A percentile compares a stretch with the other conserved stretches of the same genome.
phyloP scores from a whole-genome alignment of 805 yeast genomes.

The Monosporozyma unispora region DNA sequence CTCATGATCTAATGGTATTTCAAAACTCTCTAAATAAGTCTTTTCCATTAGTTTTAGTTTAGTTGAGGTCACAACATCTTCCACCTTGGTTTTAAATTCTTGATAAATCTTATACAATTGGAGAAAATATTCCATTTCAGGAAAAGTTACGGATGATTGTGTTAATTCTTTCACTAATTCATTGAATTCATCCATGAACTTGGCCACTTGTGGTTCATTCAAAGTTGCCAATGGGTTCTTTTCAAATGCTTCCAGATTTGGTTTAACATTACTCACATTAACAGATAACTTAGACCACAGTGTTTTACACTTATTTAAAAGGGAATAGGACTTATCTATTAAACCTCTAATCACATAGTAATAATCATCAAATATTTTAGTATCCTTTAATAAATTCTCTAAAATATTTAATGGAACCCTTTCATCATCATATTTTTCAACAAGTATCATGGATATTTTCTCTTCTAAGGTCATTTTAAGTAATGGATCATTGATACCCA shows the following conservation, averaged over 20 bases:
- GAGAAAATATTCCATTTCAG: constrained; percentile 2
- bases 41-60: neutral
- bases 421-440: neutral
- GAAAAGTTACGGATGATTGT: neutral
- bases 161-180: neutral
- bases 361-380: neutral
- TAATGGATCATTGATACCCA: neutral
- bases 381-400: neutral
- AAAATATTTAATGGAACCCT: neutral
- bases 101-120: neutral
- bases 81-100: constrained; percentile 18
- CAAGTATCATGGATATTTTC: neutral
- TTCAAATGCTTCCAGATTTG: constrained; percentile 1
- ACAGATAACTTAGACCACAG: neutral
- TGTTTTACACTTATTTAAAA: neutral
- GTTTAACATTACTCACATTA: neutral
- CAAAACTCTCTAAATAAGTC: constrained; percentile 5
- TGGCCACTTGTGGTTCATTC: neutral
- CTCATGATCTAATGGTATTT: constrained; percentile 11
- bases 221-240: neutral
- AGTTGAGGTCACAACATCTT: constrained; percentile 33
- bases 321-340: neutral
- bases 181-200: neutral
- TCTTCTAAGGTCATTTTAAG: constrained; percentile 3
- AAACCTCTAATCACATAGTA: neutral